A percentile compares a stretch with the other conserved stretches of the same genome.
These are phyloP conservation scores for Elongisporangium undulatum DNA, from an alignment of 352 stramenopile genomes.

Conservation along the genomic window DNA sequence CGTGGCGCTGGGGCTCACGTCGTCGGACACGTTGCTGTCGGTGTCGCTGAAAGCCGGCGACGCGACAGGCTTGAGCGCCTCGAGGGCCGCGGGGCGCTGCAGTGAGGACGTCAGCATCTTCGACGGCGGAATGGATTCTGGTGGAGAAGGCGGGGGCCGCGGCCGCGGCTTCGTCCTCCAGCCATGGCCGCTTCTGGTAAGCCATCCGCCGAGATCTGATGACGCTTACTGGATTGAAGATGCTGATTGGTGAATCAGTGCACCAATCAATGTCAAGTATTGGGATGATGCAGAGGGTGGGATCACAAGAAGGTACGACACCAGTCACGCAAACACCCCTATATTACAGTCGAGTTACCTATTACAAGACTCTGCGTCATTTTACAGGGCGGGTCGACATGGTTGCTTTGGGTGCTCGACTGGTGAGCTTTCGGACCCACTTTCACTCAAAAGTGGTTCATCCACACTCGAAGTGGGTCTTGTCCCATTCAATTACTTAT, in stretches of 20 bases:
- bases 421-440: not conserved
- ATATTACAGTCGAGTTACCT: not conserved
- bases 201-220: not conserved
- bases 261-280: not conserved
- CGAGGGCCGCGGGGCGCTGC: not conserved
- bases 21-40: not conserved
- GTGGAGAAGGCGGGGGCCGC: not conserved
- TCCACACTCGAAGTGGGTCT: not conserved
- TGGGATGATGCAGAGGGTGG: not conserved
- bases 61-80: not conserved
- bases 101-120: not conserved
- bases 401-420: too few species aligned
- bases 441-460: not conserved
- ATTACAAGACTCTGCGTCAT: not conserved
- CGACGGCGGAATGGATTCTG: not conserved
- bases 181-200: not conserved
- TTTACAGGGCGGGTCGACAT: too few species aligned
- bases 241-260: not conserved
- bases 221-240: not conserved
- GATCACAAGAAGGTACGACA: not conserved
- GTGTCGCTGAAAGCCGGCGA: not conserved
- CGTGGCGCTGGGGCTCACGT: slow-evolving; percentile 2
- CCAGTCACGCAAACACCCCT: not conserved
- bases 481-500: slow-evolving; percentile 5
- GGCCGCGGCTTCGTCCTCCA: not conserved